A percentile compares a stretch with the other conserved stretches of the same genome.
Conservation (phyloP, 2,329 filamentous ascomycete genomes). For the Sphaerulina populicola region DNA sequence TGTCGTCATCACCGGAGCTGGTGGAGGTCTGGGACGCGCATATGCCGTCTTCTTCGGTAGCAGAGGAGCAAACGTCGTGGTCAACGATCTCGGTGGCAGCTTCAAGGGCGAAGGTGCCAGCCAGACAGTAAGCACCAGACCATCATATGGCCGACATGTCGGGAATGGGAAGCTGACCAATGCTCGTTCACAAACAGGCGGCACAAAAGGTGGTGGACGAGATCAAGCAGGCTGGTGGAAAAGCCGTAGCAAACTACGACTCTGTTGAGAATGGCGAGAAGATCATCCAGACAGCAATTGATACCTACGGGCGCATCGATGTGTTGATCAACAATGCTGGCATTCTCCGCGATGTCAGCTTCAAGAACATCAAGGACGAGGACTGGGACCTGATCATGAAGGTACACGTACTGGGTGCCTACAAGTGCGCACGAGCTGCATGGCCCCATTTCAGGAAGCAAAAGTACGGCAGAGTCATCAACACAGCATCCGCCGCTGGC, state of each 20-base stretch:
- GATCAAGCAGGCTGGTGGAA: constrained; percentile 80
- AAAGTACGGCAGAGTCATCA: constrained; percentile 94
- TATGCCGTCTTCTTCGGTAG: constrained; percentile 86
- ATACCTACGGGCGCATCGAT: constrained; percentile 78
- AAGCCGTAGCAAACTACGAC: constrained; percentile 97
- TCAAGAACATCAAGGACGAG: constrained; percentile 96
- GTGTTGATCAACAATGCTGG: constrained; percentile 96
- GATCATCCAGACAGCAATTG: constrained; percentile 84
- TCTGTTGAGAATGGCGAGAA: constrained; percentile 84
- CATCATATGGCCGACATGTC: not conserved
- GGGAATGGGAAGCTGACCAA: constrained; percentile 4
- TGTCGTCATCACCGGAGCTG: constrained; percentile 79
- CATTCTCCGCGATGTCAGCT: constrained; percentile 88
- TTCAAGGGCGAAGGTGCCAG: constrained; percentile 89
- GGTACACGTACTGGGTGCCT: constrained; percentile 87
- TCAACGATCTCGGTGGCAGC: constrained; percentile 89
- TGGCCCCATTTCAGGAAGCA: constrained; percentile 99
- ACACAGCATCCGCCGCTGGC: constrained; percentile 91
- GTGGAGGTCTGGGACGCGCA: constrained; percentile 70
- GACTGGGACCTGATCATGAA: constrained; percentile 95
- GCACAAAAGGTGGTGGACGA: constrained; percentile 76
- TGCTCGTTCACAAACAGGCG: constrained; percentile 44
- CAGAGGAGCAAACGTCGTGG: constrained; percentile 85
- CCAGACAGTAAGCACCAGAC: constrained; percentile 43
- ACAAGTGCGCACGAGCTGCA: constrained; percentile 88